These are phyloP conservation scores for Candida tammaniensis DNA, from an alignment of 805 yeast species.

Conservation along the genomic window DNA sequence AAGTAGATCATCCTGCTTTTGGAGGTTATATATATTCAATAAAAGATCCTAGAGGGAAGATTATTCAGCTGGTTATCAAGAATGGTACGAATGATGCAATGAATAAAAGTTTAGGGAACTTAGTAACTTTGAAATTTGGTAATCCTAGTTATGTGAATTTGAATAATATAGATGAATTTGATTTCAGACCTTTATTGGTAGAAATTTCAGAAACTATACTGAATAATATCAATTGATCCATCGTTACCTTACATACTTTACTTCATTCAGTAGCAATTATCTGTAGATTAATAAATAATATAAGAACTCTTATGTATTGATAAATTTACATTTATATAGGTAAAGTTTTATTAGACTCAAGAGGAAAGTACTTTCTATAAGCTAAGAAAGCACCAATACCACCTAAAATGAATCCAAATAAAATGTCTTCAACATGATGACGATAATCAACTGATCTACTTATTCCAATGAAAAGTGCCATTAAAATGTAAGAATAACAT, in stretches of 20 bases:
- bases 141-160: constrained; percentile 13
- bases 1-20: constrained; percentile 5
- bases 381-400: constrained; percentile 14
- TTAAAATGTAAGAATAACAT: constrained; percentile 19
- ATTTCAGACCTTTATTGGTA: constrained; percentile 9
- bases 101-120: constrained; percentile 11
- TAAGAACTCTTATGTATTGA: neutral
- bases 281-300: too few species aligned
- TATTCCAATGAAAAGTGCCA: constrained; percentile 30
- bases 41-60: constrained; percentile 1
- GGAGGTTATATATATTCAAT: constrained; percentile 16
- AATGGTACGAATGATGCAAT: constrained; percentile 12
- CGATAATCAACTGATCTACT: constrained; percentile 35
- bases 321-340: neutral
- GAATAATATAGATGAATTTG: constrained; percentile 11
- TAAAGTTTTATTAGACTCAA: constrained; percentile 1
- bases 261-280: too few species aligned
- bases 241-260: too few species aligned
- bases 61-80: constrained; percentile 7
- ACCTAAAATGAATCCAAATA: constrained; percentile 29
- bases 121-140: constrained; percentile 10
- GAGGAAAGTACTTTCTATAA: constrained; percentile 13
- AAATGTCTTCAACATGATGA: constrained; percentile 33
- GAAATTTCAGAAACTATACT: constrained; percentile 3
- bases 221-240: neutral